These are phyloP conservation scores for Fusarium udum DNA, from an alignment of 2,329 filamentous ascomycete genomes.

Conservation along the genomic window DNA sequence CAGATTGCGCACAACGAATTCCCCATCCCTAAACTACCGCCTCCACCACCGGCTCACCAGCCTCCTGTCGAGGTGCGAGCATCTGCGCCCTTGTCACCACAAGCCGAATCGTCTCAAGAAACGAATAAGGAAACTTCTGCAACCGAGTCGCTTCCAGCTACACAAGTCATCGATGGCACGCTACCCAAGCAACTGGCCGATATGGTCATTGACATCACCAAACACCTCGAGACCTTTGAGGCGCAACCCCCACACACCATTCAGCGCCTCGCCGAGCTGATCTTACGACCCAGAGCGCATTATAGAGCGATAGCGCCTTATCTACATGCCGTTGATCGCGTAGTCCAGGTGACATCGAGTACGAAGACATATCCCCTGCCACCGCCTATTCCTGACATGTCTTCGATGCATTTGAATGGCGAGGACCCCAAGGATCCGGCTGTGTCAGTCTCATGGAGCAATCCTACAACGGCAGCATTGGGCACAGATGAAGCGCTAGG, in stretches of 20 bases:
- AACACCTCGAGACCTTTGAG: conserved; percentile 74
- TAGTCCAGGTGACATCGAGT: conserved; percentile 87
- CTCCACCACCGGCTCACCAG: conserved; percentile 52
- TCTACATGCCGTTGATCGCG: conserved; percentile 88
- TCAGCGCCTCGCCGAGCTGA: conserved; percentile 88
- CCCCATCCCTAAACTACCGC: conserved; percentile 70
- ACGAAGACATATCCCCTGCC: conserved; percentile 85
- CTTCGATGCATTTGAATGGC: conserved; percentile 70
- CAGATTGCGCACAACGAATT: conserved; percentile 83
- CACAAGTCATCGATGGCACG: conserved; percentile 50
- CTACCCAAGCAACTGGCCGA: conserved; percentile 72
- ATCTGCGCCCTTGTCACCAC: conserved; percentile 57
- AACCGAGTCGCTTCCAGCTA: conserved; percentile 49
- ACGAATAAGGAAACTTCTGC: conserved; percentile 76
- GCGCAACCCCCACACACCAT: conserved; percentile 88
- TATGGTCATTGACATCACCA: conserved; percentile 69
- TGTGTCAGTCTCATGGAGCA: conserved; percentile 57
- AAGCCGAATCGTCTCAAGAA: conserved; percentile 59
- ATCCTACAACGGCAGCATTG: conserved; percentile 60
- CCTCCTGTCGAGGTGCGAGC: conserved; percentile 55
- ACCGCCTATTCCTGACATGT: conserved; percentile 67
- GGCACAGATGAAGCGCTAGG: conserved; percentile 90
- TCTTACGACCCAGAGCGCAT: conserved; percentile 78
- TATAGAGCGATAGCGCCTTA: conserved; percentile 86
- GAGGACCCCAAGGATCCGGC: conserved; percentile 55